Conservation (phyloP, 495 filamentous ascomycete species). For the Podospora australis region DNA sequence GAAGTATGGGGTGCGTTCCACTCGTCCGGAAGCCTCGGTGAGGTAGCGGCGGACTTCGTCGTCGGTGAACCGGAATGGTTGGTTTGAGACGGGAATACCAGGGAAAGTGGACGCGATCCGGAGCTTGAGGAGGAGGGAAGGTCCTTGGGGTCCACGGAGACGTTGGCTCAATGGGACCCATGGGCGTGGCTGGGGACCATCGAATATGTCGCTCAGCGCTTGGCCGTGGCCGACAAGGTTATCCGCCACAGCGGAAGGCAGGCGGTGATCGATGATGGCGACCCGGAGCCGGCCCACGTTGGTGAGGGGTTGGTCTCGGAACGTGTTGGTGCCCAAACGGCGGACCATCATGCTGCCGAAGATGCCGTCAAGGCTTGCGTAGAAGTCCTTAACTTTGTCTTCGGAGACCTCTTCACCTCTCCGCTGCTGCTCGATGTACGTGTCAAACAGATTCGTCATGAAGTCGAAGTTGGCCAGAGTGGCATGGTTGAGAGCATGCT, state of each 20-base stretch:
- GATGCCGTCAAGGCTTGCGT: conserved; percentile 10
- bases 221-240: background rate
- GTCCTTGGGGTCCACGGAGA: conserved; percentile 7
- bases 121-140: conserved; percentile 14
- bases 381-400: conserved; percentile 10
- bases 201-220: background rate
- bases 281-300: conserved; percentile 18
- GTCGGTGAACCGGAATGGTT: conserved; percentile 15
- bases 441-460: conserved; percentile 7
- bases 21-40: background rate
- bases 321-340: conserved; percentile 19
- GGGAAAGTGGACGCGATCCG: conserved; percentile 23
- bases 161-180: background rate
- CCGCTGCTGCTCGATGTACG: conserved; percentile 1
- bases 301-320: conserved; percentile 17
- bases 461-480: conserved; percentile 7
- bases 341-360: conserved; percentile 20
- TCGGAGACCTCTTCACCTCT: background rate
- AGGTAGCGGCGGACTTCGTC: conserved; percentile 7
- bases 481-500: conserved; percentile 6
- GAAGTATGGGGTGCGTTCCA: conserved; percentile 12
- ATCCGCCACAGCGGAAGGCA: conserved; percentile 1
- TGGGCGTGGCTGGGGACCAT: background rate
- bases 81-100: background rate
- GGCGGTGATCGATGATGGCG: conserved; percentile 19